Evolutionary conservation across 108 stramenopile species (phyloP), one percentile per base, ranked within the genome.

Genomic region (Nitzschia sp.): DNA sequence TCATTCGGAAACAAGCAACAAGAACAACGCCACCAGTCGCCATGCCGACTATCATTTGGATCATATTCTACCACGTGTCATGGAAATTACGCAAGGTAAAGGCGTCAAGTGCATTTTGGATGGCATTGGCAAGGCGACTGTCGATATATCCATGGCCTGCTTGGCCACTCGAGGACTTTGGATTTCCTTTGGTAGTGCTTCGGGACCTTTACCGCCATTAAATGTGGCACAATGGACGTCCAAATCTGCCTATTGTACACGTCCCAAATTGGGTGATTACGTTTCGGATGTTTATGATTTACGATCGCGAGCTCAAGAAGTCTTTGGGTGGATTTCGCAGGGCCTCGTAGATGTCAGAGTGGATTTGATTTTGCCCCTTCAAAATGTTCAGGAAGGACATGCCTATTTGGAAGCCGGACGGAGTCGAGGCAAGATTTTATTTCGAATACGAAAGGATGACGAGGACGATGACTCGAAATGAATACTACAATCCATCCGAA

Each of bases 171-270:
- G 94, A 5, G 94, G 94, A 15, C 73, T 92, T 48, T 87, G 88
- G 58, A 80, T 95, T 45, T 87, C 88, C 3, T 92, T 90, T 77
- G 94, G 94, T 11, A 92, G 90, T 81, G 87, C 94, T 2, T 85
- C 84, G 17, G 94, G 94, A 17, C 80, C 90, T 26, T 88, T 91
- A 1, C 94, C 94, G 9, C 79, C 90, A 25, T 90, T 92, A 63
- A 79, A 87, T 24, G 72, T 90, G 4, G 60, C 90, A 30, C 47
- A 66, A 61, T 77, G 90, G 56, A 78, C 82, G 30, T 70, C 69
- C 9, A 82, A 89, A 53, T 90, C 87, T 47, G 84, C 82, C 26
- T 95, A 81, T 71, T 76, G 89, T 36, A 90, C 90, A 2, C 79
- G 94, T 26, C 94, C 94, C 42, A 91, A 86, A 64, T 59, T 95